Evolutionary conservation across 2,329 filamentous ascomycete genomes (phyloP).

Genomic region (Colletotrichum musae): DNA sequence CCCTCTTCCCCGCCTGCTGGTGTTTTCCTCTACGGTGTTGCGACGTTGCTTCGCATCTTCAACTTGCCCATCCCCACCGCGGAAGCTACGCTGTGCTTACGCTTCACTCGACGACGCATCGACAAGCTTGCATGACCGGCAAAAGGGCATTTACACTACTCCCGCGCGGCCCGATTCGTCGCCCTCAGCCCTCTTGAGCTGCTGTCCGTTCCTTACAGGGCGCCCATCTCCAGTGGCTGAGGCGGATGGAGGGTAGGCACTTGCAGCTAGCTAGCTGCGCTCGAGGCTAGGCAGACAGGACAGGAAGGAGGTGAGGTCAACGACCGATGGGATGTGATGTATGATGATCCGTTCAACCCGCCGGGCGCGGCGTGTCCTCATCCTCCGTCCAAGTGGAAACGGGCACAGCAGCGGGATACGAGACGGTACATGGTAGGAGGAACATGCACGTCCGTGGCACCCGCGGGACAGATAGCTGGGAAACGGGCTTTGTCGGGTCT

Average conservation of each 20-base stretch:
- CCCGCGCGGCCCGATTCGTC: neutral
- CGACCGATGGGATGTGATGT: neutral
- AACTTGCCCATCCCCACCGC: too few species aligned
- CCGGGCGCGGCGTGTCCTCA: neutral
- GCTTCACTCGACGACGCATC: neutral
- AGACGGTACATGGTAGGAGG: neutral
- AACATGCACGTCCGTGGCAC: neutral
- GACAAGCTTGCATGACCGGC: neutral
- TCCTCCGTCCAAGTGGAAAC: neutral
- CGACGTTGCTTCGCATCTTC: too few species aligned
- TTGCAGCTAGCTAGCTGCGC: neutral
- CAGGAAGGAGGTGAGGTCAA: neutral
- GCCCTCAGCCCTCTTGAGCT: neutral
- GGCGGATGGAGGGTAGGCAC: too few species aligned
- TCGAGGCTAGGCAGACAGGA: neutral
- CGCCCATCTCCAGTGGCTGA: neutral
- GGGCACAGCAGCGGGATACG: neutral
- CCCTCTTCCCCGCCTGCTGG: too few species aligned
- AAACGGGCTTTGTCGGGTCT: neutral
- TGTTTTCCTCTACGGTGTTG: too few species aligned
- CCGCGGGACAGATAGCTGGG: neutral
- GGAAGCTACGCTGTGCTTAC: too few species aligned
- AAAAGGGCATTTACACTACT: neutral
- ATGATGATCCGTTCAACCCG: neutral
- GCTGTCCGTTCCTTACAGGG: neutral